Conservation (phyloP, 768 basidiomycete species). For the Porphyrellus cyaneotinctus region DNA sequence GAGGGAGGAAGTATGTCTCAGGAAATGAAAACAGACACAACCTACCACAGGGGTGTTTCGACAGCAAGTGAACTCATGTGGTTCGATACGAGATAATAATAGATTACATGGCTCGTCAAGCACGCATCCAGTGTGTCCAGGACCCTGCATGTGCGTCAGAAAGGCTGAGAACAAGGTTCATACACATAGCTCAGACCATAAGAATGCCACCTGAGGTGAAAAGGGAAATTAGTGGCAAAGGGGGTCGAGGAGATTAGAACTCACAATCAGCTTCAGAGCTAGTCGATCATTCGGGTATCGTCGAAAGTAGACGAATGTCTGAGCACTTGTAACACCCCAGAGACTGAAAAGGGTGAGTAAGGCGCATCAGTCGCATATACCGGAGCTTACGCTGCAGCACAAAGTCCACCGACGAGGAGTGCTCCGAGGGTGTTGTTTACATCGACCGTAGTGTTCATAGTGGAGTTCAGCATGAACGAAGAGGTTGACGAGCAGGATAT, state of each 20-base stretch:
- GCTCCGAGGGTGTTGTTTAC: constrained; percentile 47
- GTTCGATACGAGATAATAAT: constrained; percentile 55
- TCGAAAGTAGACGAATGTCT: constrained; percentile 49
- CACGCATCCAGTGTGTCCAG: constrained; percentile 54
- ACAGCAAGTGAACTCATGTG: constrained; percentile 45
- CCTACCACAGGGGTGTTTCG: constrained; percentile 41
- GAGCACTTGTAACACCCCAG: constrained; percentile 53
- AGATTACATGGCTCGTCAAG: constrained; percentile 51
- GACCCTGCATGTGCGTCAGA: constrained; percentile 17
- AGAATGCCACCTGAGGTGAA: constrained; percentile 29
- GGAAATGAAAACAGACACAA: neutral
- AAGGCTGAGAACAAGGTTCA: neutral
- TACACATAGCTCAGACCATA: constrained; percentile 10
- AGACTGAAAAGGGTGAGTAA: constrained; percentile 34
- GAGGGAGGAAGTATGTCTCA: neutral
- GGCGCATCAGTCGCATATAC: neutral
- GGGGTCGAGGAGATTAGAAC: constrained; percentile 6
- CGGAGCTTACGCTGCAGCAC: constrained; percentile 47
- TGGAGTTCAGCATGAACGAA: neutral
- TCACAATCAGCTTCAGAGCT: constrained; percentile 36
- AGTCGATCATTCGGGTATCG: constrained; percentile 32
- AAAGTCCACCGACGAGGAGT: constrained; percentile 51
- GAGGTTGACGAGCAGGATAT: neutral
- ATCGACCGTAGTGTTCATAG: constrained; percentile 19
- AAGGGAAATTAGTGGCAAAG: constrained; percentile 28